A percentile compares a stretch with the other conserved stretches of the same genome.
phyloP scores from a whole-genome alignment of 352 stramenopile genomes.

The Pythium brassicae region DNA sequence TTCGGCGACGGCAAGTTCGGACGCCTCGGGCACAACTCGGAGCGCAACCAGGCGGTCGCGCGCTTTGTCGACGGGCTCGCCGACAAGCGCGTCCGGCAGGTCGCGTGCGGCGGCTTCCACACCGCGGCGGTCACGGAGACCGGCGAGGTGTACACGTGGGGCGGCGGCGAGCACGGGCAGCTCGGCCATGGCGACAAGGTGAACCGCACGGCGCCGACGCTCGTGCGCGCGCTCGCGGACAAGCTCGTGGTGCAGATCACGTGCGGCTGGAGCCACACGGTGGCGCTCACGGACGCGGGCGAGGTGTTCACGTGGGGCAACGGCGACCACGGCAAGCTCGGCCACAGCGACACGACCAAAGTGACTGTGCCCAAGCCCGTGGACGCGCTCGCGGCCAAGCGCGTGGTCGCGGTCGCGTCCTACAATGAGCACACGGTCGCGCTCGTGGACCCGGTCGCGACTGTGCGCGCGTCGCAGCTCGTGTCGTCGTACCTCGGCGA shows the following conservation, averaged over 20 bases:
- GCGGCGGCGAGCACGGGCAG: constrained; percentile 91
- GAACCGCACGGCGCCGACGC: constrained; percentile 92
- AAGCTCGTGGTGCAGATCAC: constrained; percentile 93
- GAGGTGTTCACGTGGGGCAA: constrained; percentile 94
- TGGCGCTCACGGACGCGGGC: constrained; percentile 90
- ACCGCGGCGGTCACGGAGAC: constrained; percentile 83
- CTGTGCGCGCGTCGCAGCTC: constrained; percentile 67
- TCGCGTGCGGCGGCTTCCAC: constrained; percentile 87
- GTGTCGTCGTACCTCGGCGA: constrained; percentile 87
- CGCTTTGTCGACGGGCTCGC: constrained; percentile 64
- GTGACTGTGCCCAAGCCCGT: constrained; percentile 93
- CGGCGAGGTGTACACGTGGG: constrained; percentile 86
- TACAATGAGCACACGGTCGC: constrained; percentile 98
- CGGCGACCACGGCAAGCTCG: constrained; percentile 93
- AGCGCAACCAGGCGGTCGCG: constrained; percentile 76
- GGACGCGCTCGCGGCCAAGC: constrained; percentile 88
- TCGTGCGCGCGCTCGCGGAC: constrained; percentile 87
- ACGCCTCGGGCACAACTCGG: constrained; percentile 78
- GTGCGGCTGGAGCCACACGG: constrained; percentile 95
- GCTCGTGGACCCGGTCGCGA: constrained; percentile 82
- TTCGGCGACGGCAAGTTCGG: constrained; percentile 92
- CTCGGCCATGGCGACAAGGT: constrained; percentile 97
- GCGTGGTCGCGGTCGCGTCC: constrained; percentile 94
- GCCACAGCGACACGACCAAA: constrained; percentile 92
- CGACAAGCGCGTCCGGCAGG: constrained; percentile 79